A percentile compares a stretch with the other conserved stretches of the same genome.
Conservation (phyloP, 1,139 yeast genomes). For the Arxiozyma slooffiae region DNA sequence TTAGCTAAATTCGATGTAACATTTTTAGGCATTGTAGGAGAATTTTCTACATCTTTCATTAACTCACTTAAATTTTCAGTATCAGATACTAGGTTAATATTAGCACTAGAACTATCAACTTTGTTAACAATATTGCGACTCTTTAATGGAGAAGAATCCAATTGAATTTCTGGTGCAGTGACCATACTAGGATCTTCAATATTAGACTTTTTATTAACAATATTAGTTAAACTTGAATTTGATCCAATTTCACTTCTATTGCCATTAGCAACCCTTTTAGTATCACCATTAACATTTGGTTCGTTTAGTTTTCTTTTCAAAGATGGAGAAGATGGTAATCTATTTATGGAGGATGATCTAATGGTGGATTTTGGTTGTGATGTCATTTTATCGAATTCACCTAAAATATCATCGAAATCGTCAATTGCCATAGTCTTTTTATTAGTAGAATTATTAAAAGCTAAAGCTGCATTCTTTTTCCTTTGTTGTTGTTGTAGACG, state of each 20-base stretch:
- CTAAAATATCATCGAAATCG: conserved; percentile 39
- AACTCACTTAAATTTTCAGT: conserved; percentile 9
- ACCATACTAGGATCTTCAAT: not conserved
- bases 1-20: not conserved
- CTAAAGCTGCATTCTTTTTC: conserved; percentile 10
- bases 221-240: conserved; percentile 1
- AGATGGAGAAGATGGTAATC: conserved; percentile 14
- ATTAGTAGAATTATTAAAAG: conserved; percentile 15
- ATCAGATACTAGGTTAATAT: not conserved
- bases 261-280: no score
- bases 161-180: conserved; percentile 10
- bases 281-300: not conserved
- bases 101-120: not conserved
- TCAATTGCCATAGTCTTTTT: conserved; percentile 32
- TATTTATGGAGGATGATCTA: conserved; percentile 6
- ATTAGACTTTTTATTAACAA: conserved; percentile 8
- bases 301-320: conserved; percentile 3
- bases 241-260: no score
- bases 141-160: conserved; percentile 19
- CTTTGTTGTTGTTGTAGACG: conserved; percentile 19
- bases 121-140: not conserved
- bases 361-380: conserved; percentile 5
- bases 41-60: conserved; percentile 13
- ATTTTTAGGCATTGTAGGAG: conserved; percentile 15
- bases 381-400: conserved; percentile 33